phyloP scores from a whole-genome alignment of 495 filamentous ascomycete genomes.

The Penicillium pancosmium region DNA sequence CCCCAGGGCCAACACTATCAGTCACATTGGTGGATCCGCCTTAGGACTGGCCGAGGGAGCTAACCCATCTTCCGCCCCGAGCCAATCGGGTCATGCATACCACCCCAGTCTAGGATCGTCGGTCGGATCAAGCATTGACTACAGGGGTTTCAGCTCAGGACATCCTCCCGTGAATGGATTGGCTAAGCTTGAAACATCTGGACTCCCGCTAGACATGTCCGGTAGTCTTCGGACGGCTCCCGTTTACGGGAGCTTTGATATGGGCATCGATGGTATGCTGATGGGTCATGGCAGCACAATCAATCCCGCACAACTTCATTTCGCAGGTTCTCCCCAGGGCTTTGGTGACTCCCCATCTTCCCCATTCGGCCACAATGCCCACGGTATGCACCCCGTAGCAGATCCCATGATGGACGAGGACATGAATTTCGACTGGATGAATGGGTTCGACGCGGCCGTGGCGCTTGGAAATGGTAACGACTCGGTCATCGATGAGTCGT shows the following conservation, averaged over 20 bases:
- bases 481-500: conserved; percentile 85
- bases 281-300: conserved; percentile 80
- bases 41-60: conserved; percentile 70
- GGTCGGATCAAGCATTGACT: conserved; percentile 63
- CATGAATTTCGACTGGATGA: conserved; percentile 81
- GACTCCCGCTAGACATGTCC: conserved; percentile 62
- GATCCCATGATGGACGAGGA: conserved; percentile 70
- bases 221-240: conserved; percentile 80
- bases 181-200: conserved; percentile 81
- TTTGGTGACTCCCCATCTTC: conserved; percentile 69
- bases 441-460: conserved; percentile 76
- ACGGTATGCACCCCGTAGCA: conserved; percentile 54
- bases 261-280: conserved; percentile 75
- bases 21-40: conserved; percentile 81
- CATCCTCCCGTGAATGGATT: conserved; percentile 61
- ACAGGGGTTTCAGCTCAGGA: conserved; percentile 70
- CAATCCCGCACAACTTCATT: conserved; percentile 95
- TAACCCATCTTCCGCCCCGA: conserved; percentile 56
- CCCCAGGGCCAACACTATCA: conserved; percentile 94
- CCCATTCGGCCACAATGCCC: conserved; percentile 68
- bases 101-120: conserved; percentile 69
- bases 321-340: conserved; percentile 77
- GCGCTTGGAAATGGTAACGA: conserved; percentile 70
- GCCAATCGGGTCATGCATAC: conserved; percentile 54
- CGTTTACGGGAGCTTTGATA: conserved; percentile 66